Percentiles rank a stretch among this genome's conserved stretches.
Evolutionary conservation across 768 basidiomycete genomes (phyloP).

Genomic region (Pleurotus giganteus): DNA sequence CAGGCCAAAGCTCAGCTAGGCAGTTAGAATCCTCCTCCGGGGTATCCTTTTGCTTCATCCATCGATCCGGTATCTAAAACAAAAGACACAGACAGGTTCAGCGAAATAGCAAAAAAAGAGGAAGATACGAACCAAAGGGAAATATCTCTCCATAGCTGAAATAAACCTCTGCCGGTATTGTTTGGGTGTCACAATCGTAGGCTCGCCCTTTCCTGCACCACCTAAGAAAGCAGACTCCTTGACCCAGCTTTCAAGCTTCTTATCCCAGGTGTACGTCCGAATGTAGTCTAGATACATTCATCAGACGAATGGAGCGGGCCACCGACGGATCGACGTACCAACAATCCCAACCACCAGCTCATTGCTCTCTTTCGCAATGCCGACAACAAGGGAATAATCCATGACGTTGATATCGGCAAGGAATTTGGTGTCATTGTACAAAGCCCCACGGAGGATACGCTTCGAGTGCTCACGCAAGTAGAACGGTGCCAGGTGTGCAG

Average conservation of each 20-base stretch:
- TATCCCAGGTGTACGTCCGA: conserved; percentile 97
- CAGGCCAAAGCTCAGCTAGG: conserved; percentile 60
- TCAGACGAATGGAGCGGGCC: conserved; percentile 2
- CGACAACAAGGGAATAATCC: conserved; percentile 97
- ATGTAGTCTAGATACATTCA: conserved; percentile 70
- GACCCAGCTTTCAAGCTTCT: conserved; percentile 97
- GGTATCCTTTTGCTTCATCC: conserved; percentile 84
- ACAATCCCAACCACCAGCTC: conserved; percentile 97
- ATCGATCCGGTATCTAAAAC: conserved; percentile 77
- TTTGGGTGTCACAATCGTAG: conserved; percentile 94
- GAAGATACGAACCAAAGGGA: conserved; percentile 57
- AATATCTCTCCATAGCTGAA: conserved; percentile 88
- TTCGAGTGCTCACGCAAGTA: conserved; percentile 97
- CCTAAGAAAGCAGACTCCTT: conserved; percentile 93
- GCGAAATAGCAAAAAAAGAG: background rate
- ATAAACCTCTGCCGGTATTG: conserved; percentile 89
- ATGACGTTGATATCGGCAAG: conserved; percentile 92
- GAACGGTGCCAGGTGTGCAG: conserved; percentile 83
- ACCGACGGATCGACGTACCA: conserved; percentile 51
- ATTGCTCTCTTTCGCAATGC: conserved; percentile 82
- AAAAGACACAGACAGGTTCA: conserved; percentile 2
- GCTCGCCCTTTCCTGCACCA: conserved; percentile 79
- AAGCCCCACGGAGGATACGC: conserved; percentile 82
- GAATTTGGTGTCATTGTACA: conserved; percentile 96
- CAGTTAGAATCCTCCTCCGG: conserved; percentile 70